Evolutionary conservation across 2,329 filamentous ascomycete genomes (phyloP), one percentile per base, ranked within the genome.

Genomic region (Pyrenophora seminiperda): DNA sequence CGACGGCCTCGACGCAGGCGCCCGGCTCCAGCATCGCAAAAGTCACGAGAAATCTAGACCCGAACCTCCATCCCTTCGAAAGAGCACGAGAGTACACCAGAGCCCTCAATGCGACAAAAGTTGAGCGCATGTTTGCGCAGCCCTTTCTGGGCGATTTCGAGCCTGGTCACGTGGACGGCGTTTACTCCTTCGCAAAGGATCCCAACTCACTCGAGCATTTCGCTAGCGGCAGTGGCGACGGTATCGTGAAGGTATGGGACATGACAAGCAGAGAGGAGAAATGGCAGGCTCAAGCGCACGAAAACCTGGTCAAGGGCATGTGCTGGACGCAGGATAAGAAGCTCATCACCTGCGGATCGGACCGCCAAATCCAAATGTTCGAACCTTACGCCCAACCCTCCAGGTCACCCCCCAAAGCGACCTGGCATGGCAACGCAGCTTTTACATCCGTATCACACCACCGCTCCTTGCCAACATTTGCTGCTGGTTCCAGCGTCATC

Each of bases 241-340:
- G 94, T 58, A 85, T 97, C 7, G 84, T 99, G 50, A 99, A 99
- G 75, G 88, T 94, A 27, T 96, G 91, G 91, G 88, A 95, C 73
- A 77, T 94, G 61, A 83, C 86, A 7, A 87, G 80, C 54, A 79
- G 84, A 48, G 85, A 88, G 20, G 88, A 94, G 69, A 81, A 87
- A 39, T 93, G 89, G 87, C 82, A 89, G 63, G 82, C 83, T 3
- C 85, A 88, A 56, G 93, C 91, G 18, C 95, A 99, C 71, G 90
- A 96, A 63, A 96, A 96, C 62, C 87, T 97, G 36, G 90, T 97
- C 62, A 96, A 96, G 78, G 89, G 89, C 11, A 81, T 97, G 70
- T 88, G 87, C 62, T 99, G 93, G 89, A 96, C 91, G 3, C 82
- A 84, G 36, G 90, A 96, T 63, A 83, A 87, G 67, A 93, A 91